Base-by-base conservation (phyloP, 495 filamentous ascomycete species). In the Neurospora sp. region DNA sequence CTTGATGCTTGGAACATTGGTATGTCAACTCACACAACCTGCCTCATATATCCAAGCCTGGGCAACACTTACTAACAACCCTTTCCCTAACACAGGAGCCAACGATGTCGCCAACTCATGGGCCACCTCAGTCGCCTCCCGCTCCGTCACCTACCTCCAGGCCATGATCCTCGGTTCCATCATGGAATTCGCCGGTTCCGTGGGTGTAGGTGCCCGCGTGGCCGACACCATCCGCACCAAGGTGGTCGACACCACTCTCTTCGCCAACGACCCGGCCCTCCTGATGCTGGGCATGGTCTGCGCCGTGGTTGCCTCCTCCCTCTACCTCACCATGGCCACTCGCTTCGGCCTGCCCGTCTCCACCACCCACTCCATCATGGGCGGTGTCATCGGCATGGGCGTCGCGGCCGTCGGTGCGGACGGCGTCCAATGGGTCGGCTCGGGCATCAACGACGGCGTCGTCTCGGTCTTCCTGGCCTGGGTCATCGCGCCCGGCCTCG, bases 41-140 rank as follows among this genome's bases (percentile, higher is more conserved):
- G 2, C 69, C 48, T 16, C 8, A 69, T 48, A 40, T 2, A 40
- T 2, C 27, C 27, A 38, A 40, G 6, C 14, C 46, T 22, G 18
- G 20, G 66, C 20, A 9, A 71, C 70, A 48, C 27, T 7, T 12
- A 14, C 73, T 74, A 53, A 74, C 73, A 38, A 48, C 9, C 44
- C 8, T 11, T 48, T 10, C 9, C 9, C 7, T 42, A 4, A 31
- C 82, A 90, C 89, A 81, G 82, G 84, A 70, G 85, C 85, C 74
- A 87, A 93, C 82, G 91, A 93, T 91, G 91, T 93, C 44, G 91
- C 91, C 74, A 93, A 93, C 81, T 86, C 90, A 35, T 92, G 87
- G 84, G 90, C 90, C 8, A 92, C 90, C 74, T 89, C 85, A 75
- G 90, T 92, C 68, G 89, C 88, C 38, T 91, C 90, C 3, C 84